These are phyloP conservation scores for Neoarthrinium moseri DNA, from an alignment of 2,329 filamentous ascomycete species.

Conservation along the genomic window DNA sequence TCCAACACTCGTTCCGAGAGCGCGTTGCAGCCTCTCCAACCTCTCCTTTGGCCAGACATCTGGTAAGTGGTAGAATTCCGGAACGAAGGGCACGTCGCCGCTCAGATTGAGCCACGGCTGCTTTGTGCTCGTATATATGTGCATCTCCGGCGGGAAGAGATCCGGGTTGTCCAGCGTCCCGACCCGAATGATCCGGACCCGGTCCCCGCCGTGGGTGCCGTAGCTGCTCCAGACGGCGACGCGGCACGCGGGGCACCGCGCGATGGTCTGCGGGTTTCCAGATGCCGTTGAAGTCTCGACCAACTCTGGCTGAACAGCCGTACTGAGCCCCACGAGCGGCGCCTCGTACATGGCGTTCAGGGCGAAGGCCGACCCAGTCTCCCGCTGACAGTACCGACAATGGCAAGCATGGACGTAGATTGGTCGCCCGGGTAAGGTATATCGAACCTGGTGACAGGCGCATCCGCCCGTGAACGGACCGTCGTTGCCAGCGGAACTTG, in stretches of 20 bases:
- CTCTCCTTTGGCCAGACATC: slow-evolving; percentile 4
- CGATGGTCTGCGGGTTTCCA: slow-evolving; percentile 2
- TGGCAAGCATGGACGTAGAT: slow-evolving; percentile 9
- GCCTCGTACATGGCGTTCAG: slow-evolving; percentile 10
- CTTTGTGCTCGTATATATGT: slow-evolving; percentile 4
- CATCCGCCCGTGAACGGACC: slow-evolving; percentile 3
- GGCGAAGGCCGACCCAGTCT: slow-evolving; percentile 4
- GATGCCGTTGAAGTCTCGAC: neutral
- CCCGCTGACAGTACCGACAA: slow-evolving; percentile 8
- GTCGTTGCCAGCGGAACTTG: no score
- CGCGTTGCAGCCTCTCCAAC: neutral
- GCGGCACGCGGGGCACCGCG: slow-evolving; percentile 3
- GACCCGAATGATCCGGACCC: slow-evolving; percentile 1
- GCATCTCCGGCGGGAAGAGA: slow-evolving; percentile 5
- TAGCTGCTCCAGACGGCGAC: slow-evolving; percentile 8
- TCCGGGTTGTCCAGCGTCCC: slow-evolving; percentile 6
- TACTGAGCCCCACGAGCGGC: neutral
- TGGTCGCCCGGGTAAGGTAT: neutral
- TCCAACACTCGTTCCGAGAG: no score
- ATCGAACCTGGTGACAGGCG: neutral
- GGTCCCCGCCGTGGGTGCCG: slow-evolving; percentile 1
- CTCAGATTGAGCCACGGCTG: slow-evolving; percentile 2
- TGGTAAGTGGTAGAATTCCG: neutral
- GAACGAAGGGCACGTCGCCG: neutral
- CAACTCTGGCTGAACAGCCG: neutral